Conservation (phyloP, 306 rosid genomes). For the Casuarina cunninghamiana region DNA sequence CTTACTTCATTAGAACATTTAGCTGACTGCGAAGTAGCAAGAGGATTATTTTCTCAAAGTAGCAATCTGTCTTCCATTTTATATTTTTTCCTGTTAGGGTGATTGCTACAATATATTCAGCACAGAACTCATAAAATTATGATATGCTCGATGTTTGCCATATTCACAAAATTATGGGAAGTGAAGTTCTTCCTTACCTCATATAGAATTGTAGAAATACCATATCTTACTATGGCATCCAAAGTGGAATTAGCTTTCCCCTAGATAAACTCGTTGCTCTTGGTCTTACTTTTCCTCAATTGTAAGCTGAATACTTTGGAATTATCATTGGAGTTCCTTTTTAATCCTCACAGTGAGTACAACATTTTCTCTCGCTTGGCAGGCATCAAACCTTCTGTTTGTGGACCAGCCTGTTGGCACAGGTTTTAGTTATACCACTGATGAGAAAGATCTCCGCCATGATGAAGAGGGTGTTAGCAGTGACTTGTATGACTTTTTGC, state of each 20-base stretch:
- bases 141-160: no score
- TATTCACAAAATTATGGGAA: no score
- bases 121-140: no score
- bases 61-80: no score
- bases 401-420: constrained; percentile 95
- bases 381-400: constrained; percentile 83
- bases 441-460: constrained; percentile 65
- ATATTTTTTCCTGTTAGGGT: no score
- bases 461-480: constrained; percentile 81
- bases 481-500: constrained; percentile 84
- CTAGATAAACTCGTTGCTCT: background rate
- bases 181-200: no score
- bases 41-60: no score
- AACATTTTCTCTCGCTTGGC: constrained; percentile 7
- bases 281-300: background rate
- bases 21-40: no score
- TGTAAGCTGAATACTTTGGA: background rate
- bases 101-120: no score
- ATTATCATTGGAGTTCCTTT: background rate
- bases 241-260: background rate
- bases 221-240: no score
- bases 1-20: no score
- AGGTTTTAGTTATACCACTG: constrained; percentile 84
- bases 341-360: background rate
- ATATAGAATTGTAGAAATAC: no score